These are phyloP conservation scores for Rhytidiadelphus loreus DNA, from an alignment of 225 moss, liverwort and hornwort genomes.

Conservation along the genomic window DNA sequence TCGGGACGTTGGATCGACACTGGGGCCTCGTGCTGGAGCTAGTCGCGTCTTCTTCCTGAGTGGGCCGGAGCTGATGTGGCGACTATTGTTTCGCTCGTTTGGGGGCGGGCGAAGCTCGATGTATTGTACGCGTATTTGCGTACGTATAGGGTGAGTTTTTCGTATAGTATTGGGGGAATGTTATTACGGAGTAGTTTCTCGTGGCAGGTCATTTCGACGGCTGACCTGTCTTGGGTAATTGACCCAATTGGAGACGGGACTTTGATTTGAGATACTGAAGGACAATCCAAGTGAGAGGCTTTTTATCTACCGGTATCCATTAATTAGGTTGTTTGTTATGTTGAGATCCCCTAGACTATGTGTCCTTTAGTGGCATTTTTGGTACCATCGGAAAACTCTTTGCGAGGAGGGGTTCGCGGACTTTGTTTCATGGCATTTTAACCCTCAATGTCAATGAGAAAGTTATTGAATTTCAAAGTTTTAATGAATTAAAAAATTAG, in stretches of 20 bases:
- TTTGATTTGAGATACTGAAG: background rate
- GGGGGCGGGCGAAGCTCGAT: background rate
- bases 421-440: too few species aligned
- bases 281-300: background rate
- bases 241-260: background rate
- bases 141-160: fast-evolving
- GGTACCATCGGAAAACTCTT: too few species aligned
- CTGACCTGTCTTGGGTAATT: background rate
- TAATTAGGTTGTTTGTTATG: too few species aligned
- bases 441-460: too few species aligned
- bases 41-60: background rate
- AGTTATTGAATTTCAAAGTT: too few species aligned
- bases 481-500: too few species aligned
- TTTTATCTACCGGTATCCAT: too few species aligned
- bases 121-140: background rate
- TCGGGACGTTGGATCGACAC: background rate
- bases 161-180: background rate
- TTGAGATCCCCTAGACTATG: too few species aligned
- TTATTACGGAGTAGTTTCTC: background rate
- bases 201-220: background rate
- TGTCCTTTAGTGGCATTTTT: too few species aligned
- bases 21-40: background rate
- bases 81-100: background rate
- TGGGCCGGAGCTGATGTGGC: background rate
- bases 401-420: too few species aligned